These are phyloP conservation scores for Yamadazyma philogaea DNA, from an alignment of 805 yeast species.

Conservation along the genomic window DNA sequence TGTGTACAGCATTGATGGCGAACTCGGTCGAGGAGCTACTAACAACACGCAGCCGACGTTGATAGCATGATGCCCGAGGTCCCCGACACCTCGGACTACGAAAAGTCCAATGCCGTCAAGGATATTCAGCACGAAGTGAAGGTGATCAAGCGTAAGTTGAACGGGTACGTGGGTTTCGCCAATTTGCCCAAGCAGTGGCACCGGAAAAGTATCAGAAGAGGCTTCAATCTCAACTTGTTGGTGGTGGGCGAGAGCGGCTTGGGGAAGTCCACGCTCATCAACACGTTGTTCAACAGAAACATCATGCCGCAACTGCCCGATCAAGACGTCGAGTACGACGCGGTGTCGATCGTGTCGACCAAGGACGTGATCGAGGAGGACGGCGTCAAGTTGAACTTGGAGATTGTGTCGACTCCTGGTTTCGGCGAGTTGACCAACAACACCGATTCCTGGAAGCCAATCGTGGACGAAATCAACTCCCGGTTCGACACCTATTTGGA, in stretches of 20 bases:
- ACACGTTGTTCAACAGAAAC: slow-evolving; percentile 69
- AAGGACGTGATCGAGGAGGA: slow-evolving; percentile 69
- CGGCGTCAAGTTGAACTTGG: slow-evolving; percentile 81
- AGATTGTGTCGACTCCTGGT: slow-evolving; percentile 88
- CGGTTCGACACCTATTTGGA: slow-evolving; percentile 89
- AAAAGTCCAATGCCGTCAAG: slow-evolving; percentile 9
- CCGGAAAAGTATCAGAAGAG: slow-evolving; percentile 84
- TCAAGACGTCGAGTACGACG: slow-evolving; percentile 25
- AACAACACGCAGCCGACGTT: slow-evolving; percentile 13
- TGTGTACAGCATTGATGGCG: slow-evolving; percentile 4
- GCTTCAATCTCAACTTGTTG: slow-evolving; percentile 84
- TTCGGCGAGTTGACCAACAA: slow-evolving; percentile 86
- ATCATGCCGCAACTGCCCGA: slow-evolving; percentile 19
- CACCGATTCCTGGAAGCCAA: slow-evolving; percentile 76
- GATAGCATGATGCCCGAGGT: slow-evolving; percentile 17
- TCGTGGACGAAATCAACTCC: slow-evolving; percentile 80
- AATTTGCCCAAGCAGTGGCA: slow-evolving; percentile 99
- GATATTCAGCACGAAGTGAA: slow-evolving; percentile 41
- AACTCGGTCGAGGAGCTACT: too few species aligned
- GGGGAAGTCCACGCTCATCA: slow-evolving; percentile 89
- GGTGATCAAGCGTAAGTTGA: slow-evolving; percentile 76
- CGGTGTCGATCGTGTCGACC: slow-evolving; percentile 29
- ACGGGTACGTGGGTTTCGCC: slow-evolving; percentile 94
- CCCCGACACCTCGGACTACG: slow-evolving; percentile 16
- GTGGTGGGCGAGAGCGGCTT: slow-evolving; percentile 90